Evolutionary conservation across 2,329 filamentous ascomycete species (phyloP).

Genomic region (Aspergillus novofumigatus): DNA sequence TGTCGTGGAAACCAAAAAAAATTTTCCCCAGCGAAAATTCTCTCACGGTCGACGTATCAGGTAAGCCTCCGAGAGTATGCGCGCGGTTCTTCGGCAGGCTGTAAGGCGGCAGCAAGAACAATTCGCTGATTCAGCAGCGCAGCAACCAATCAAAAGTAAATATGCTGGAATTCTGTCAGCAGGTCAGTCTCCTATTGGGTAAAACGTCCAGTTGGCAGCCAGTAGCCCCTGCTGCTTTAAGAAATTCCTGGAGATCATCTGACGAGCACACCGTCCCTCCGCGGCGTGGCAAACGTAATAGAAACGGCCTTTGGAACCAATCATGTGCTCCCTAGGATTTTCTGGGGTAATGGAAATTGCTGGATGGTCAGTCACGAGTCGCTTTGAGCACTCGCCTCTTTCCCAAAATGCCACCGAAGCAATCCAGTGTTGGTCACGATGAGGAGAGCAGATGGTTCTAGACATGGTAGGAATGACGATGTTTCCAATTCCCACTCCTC

Average conservation of each 20-base stretch:
- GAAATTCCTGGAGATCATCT: conserved; percentile 26
- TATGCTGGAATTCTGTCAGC: not conserved
- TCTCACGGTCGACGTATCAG: not conserved
- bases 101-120: not conserved
- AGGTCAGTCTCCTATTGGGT: conserved; percentile 5
- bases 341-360: conserved; percentile 24
- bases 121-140: not conserved
- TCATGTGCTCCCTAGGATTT: conserved; percentile 22
- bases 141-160: not conserved
- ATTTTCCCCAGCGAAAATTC: not conserved
- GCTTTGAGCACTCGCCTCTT: not conserved
- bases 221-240: conserved; percentile 14
- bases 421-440: not conserved
- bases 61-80: not conserved
- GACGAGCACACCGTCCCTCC: conserved; percentile 20
- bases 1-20: not conserved
- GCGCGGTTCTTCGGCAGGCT: not conserved
- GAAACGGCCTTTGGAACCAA: conserved; percentile 31
- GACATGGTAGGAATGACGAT: not conserved
- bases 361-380: conserved; percentile 14
- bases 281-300: conserved; percentile 32
- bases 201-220: not conserved
- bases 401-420: not conserved
- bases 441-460: not conserved
- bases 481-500: not conserved